Evolutionary conservation across 2,329 filamentous ascomycete genomes (phyloP), one percentile per base, ranked within the genome.

Genomic region (Coniochaeta sp.): DNA sequence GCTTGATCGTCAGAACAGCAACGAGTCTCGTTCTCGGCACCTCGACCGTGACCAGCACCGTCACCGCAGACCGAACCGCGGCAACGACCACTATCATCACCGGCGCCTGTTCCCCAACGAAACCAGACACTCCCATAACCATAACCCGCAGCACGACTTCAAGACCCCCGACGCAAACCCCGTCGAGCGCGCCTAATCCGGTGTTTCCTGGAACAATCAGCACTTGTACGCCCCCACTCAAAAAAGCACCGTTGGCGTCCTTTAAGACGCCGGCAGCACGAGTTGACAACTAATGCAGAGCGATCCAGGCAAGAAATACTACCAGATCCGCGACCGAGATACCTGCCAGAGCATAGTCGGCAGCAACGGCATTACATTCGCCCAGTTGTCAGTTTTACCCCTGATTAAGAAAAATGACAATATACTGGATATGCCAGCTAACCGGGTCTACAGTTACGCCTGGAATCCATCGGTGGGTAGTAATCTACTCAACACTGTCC

Each of bases 381-480:
- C 60, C 7, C 60, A 66, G 2, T 66, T 68, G 66, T 66, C 56
- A 55, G 63, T 64, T 14, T 24, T 19, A 17, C 58, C 47, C 17
- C 28, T 26, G 28, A 32, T 10, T 32, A 32, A 5, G 34, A 36
- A 12, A 12, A 26, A 17, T 28, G 3, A 24, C 19, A 12, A 30
- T 38, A 10, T 22, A 34, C 58, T 9, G 16, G 17, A 44, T 30
- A 2, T 17, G 59, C 22, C 44, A 52, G 26, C 50, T 36, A 58
- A 59, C 34, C 16, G 30, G 6, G 28, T 16, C 12, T 9, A 54
- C 58, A 67, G 66, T 56, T 67, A 67, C 58, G 34, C 36, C 22
- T 58, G 64, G 52, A 68, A 68, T 61, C 66, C 66, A 16, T 63
- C 62, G 58, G 64, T 68, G 57, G 64, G 65, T 58, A 56, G 38